Evolutionary conservation across 192 early-diverging fungal species (phyloP), one percentile per base, ranked within the genome.

Genomic region (Glomus cerebriforme): DNA sequence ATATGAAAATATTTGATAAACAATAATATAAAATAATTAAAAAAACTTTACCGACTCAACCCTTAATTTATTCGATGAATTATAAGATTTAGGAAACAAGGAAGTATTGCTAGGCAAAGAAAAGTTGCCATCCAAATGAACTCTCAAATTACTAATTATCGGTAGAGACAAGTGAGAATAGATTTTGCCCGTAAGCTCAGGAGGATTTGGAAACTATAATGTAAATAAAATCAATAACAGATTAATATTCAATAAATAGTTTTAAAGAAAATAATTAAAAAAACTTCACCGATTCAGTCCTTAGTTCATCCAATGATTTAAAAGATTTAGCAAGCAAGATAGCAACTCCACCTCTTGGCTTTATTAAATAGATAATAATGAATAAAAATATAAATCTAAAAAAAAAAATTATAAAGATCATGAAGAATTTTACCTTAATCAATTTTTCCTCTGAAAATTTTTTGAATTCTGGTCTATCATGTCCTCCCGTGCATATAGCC

Each of bases 91-190:
- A n/a, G n/a, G n/a, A n/a, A n/a, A n/a, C n/a, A n/a, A n/a, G n/a
- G n/a, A n/a, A n/a, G n/a, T n/a, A n/a, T n/a, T n/a, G n/a, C 39
- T 15, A 19, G 49, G 4, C 5, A 54, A 2, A 15, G 15, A 17
- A 54, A 54, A 17, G 1, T 13, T 59, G 1, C 83, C 85, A 59
- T 86, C 81, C 22, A 84, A 35, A 35, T 85, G 78, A 26, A 84
- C 83, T 6, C 54, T 60, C 13, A 85, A 17, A 12, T 31, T 58
- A 1, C 78, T 82, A 4, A 3, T 2, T 7, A 84, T 80, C 3
- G 83, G 45, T 0, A 84, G 79, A 2, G 85, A 82, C 0, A 86
- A 64, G 39, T 76, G 82, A 2, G 79, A 68, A 32, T 82, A 84
- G 2, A 85, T 12, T 17, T 39, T 59, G 27, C 84, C 84, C 13